A percentile compares a stretch with the other conserved stretches of the same genome.
Evolutionary conservation across 805 yeast genomes (phyloP).

Genomic region (Metschnikowia koreensis): DNA sequence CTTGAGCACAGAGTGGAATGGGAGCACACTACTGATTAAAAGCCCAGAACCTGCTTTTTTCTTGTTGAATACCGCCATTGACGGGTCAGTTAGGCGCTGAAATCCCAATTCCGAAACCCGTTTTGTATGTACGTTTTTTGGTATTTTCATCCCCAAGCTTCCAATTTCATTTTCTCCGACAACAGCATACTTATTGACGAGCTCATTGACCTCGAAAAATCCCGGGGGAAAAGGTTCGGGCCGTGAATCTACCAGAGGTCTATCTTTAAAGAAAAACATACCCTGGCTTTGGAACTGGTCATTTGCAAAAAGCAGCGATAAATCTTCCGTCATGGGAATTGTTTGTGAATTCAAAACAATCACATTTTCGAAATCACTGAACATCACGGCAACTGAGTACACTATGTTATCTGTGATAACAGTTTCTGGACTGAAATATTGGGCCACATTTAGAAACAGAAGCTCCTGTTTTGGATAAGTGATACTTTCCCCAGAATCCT

Average conservation of each 20-base stretch:
- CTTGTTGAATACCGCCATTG: conserved; percentile 29
- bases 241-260: conserved; percentile 21
- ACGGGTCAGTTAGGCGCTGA: conserved; percentile 27
- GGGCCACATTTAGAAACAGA: conserved; percentile 27
- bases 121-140: conserved; percentile 5
- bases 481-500: conserved; percentile 7
- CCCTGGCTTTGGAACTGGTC: conserved; percentile 24
- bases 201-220: conserved; percentile 27
- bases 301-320: conserved; percentile 17
- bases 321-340: conserved; percentile 8
- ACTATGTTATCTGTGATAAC: conserved; percentile 1
- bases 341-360: conserved; percentile 6
- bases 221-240: conserved; percentile 26
- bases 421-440: conserved; percentile 8
- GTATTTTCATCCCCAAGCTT: conserved; percentile 19
- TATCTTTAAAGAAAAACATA: conserved; percentile 28
- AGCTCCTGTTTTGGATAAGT: conserved; percentile 21
- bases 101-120: conserved; percentile 24
- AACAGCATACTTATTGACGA: conserved; percentile 25
- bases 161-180: conserved; percentile 16
- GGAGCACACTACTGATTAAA: conserved; percentile 26
- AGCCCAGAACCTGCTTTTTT: conserved; percentile 26
- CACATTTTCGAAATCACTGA: conserved; percentile 8
- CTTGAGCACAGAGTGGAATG: conserved; percentile 21
- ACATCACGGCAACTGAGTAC: conserved; percentile 1